phyloP scores from a whole-genome alignment of 257 asterid genomes.

The Fraxinus americana region DNA sequence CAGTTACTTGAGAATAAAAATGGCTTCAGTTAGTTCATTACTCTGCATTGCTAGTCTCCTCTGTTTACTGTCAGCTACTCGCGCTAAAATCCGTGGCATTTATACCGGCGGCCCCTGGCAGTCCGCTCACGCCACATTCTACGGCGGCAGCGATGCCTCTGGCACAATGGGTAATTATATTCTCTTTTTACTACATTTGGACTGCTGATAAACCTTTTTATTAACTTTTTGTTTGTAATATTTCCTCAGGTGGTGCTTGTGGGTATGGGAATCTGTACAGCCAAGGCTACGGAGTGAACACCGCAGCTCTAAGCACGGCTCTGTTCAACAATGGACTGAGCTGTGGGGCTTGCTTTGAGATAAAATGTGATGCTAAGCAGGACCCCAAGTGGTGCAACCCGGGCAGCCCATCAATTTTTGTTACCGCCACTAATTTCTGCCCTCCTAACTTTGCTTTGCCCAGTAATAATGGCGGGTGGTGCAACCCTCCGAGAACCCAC shows the following conservation, averaged over 20 bases:
- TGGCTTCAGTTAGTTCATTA: background rate
- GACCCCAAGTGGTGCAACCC: constrained; percentile 59
- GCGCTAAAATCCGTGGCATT: constrained; percentile 64
- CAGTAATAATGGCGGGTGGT: constrained; percentile 84
- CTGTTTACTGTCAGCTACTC: constrained; percentile 33
- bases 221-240: background rate
- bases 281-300: constrained; percentile 84
- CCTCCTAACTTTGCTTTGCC: constrained; percentile 74
- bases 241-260: constrained; percentile 63
- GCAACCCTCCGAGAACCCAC: constrained; percentile 81
- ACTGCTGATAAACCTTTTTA: background rate
- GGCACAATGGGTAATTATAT: constrained; percentile 77
- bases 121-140: constrained; percentile 83
- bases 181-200: background rate
- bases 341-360: constrained; percentile 81
- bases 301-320: constrained; percentile 76
- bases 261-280: constrained; percentile 83
- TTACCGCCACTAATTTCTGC: constrained; percentile 84
- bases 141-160: constrained; percentile 90
- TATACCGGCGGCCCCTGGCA: constrained; percentile 69
- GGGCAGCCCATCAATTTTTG: constrained; percentile 65
- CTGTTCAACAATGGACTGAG: constrained; percentile 72
- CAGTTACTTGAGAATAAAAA: background rate
- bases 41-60: constrained; percentile 44
- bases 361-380: constrained; percentile 57